Evolutionary conservation across 2,329 filamentous ascomycete species (phyloP).

Genomic region (Colletotrichum sublineola): DNA sequence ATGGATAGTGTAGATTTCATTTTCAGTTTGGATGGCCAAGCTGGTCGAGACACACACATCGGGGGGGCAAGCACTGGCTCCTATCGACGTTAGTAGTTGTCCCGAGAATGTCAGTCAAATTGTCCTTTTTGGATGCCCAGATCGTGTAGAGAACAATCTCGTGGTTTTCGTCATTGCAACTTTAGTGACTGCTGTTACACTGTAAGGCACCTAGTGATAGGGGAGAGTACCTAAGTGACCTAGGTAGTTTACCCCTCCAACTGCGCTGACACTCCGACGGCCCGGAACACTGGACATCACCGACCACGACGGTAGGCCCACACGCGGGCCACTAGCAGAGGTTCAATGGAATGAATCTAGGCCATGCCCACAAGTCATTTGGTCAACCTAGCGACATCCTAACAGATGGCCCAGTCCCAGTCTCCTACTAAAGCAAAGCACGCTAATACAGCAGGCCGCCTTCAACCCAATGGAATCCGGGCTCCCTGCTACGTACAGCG

Average conservation of each 20-base stretch:
- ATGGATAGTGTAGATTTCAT: neutral
- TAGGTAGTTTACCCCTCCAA: neutral
- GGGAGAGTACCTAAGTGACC: neutral
- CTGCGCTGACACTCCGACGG: neutral
- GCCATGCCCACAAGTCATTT: slow-evolving; percentile 4
- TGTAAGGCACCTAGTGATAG: no score
- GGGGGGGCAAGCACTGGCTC: neutral
- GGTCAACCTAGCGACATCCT: slow-evolving; percentile 7
- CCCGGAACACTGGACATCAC: neutral
- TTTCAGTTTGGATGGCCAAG: neutral
- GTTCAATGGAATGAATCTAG: neutral
- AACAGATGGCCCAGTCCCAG: neutral
- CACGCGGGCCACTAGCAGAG: neutral
- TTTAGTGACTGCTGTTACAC: neutral
- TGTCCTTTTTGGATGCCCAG: slow-evolving; percentile 1
- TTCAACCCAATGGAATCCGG: slow-evolving; percentile 24
- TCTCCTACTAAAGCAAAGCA: slow-evolving; percentile 4
- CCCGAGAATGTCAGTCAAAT: slow-evolving; percentile 1
- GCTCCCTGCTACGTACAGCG: slow-evolving; percentile 13
- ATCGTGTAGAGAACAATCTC: neutral
- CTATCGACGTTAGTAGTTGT: slow-evolving; percentile 5
- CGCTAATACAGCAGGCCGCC: slow-evolving; percentile 33
- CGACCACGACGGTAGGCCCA: neutral
- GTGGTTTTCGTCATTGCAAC: slow-evolving; percentile 7
- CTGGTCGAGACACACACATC: neutral